phyloP scores from a whole-genome alignment of 2,329 filamentous ascomycete species.

The Xylariomycetidae sp. region DNA sequence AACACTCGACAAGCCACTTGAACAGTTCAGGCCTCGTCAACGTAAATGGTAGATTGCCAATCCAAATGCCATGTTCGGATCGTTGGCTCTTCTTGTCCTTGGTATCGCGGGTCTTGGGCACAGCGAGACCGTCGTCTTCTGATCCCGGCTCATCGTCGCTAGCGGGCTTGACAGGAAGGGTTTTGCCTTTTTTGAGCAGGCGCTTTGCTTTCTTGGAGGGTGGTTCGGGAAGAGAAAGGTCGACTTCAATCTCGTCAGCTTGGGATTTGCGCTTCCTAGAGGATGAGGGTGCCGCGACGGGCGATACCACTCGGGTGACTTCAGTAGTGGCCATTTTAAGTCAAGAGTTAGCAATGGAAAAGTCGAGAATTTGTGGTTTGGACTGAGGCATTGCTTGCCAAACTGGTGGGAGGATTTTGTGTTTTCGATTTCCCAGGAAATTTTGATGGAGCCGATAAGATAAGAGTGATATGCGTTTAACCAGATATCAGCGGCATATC shows the following conservation, averaged over 20 bases:
- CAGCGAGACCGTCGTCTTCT: constrained; percentile 25
- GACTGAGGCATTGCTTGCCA: too few relatives aligned
- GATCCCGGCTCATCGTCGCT: constrained; percentile 36
- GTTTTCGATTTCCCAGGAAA: too few relatives aligned
- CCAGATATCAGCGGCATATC: too few relatives aligned
- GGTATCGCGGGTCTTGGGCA: constrained; percentile 28
- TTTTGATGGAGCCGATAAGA: constrained; percentile 29
- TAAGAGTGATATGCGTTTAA: constrained; percentile 14
- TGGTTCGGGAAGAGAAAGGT: constrained; percentile 83
- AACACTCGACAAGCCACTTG: constrained; percentile 72
- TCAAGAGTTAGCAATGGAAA: constrained; percentile 1
- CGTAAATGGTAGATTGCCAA: constrained; percentile 89
- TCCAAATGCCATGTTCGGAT: constrained; percentile 86
- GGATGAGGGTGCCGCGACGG: constrained; percentile 14
- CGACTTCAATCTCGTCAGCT: constrained; percentile 77
- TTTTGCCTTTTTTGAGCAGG: constrained; percentile 79
- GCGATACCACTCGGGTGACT: too few relatives aligned
- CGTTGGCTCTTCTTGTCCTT: constrained; percentile 49
- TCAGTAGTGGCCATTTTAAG: constrained; percentile 12
- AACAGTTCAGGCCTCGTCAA: constrained; percentile 70
- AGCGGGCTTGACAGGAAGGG: constrained; percentile 41
- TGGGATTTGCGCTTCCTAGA: constrained; percentile 69
- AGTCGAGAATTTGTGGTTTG: constrained; percentile 1
- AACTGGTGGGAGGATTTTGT: neutral
- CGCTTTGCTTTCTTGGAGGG: constrained; percentile 92